Evolutionary conservation across 2,329 filamentous ascomycete genomes (phyloP).

Genomic region (Pezicula rhizophila): DNA sequence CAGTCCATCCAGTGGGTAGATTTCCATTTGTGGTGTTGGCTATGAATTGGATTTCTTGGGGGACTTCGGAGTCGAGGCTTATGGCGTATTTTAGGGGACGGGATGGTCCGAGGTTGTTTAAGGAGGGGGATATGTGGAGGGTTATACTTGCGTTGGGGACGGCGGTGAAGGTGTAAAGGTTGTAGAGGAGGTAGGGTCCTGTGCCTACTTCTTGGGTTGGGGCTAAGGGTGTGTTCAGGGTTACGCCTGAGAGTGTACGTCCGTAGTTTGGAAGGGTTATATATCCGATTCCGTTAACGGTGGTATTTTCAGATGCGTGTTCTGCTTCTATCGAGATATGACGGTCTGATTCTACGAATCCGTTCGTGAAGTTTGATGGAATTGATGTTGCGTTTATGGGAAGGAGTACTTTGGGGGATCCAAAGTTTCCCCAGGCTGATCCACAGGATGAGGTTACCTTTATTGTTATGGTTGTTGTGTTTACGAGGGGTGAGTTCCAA

Average conservation of each 20-base stretch:
- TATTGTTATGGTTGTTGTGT: conserved; percentile 42
- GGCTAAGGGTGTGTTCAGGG: conserved; percentile 45
- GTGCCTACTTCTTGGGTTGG: conserved; percentile 42
- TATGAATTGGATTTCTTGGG: conserved; percentile 29
- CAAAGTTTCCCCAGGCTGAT: conserved; percentile 33
- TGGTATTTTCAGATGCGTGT: conserved; percentile 40
- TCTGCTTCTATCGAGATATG: conserved; percentile 49
- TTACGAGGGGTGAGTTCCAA: conserved; percentile 41
- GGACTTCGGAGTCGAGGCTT: conserved; percentile 33
- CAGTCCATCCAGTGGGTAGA: conserved; percentile 16
- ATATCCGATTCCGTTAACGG: conserved; percentile 34
- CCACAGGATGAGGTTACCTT: conserved; percentile 44
- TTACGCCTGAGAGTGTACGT: conserved; percentile 52
- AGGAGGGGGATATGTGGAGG: conserved; percentile 45
- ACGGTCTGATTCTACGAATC: conserved; percentile 59
- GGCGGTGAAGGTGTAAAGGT: conserved; percentile 54
- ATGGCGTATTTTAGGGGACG: conserved; percentile 46
- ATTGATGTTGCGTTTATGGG: conserved; percentile 45
- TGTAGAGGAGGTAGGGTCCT: conserved; percentile 53
- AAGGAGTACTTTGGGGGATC: conserved; percentile 43
- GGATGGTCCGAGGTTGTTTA: conserved; percentile 41
- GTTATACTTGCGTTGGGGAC: conserved; percentile 30
- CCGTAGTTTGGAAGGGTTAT: conserved; percentile 48
- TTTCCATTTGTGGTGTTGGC: conserved; percentile 15
- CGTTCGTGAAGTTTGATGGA: conserved; percentile 45